These are phyloP conservation scores for Arthroderma uncinatum DNA, from an alignment of 2,329 filamentous ascomycete genomes.

Conservation along the genomic window DNA sequence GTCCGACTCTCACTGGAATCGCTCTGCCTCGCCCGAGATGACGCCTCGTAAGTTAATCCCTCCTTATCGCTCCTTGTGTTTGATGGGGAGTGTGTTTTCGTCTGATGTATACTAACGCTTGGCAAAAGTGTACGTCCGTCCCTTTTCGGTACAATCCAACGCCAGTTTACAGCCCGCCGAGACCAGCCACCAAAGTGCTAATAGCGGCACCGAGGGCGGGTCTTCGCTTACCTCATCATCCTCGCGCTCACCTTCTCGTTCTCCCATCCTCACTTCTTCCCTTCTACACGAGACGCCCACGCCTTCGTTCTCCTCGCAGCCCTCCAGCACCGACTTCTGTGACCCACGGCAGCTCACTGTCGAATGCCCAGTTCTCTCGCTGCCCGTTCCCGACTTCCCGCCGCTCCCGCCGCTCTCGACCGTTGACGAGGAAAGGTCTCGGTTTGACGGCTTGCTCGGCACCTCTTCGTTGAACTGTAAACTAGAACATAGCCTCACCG, in stretches of 20 bases:
- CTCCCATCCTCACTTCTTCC: slow-evolving; percentile 59
- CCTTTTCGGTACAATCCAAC: slow-evolving; percentile 49
- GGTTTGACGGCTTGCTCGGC: slow-evolving; percentile 26
- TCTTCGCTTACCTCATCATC: slow-evolving; percentile 60
- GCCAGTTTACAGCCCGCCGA: background rate
- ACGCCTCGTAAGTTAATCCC: slow-evolving; percentile 66
- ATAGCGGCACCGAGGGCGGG: slow-evolving; percentile 43
- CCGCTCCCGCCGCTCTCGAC: slow-evolving; percentile 46
- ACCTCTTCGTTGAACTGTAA: slow-evolving; percentile 16
- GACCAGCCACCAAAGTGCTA: slow-evolving; percentile 29
- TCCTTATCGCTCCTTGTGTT: slow-evolving; percentile 6
- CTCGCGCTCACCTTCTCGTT: slow-evolving; percentile 77
- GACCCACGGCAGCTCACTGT: slow-evolving; percentile 85
- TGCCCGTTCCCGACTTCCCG: slow-evolving; percentile 49
- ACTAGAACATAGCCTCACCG: background rate
- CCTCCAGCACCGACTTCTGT: slow-evolving; percentile 69
- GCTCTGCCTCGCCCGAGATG: slow-evolving; percentile 69
- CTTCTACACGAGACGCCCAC: slow-evolving; percentile 73
- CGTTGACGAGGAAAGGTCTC: slow-evolving; percentile 28
- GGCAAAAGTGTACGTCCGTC: slow-evolving; percentile 51
- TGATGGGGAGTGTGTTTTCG: background rate
- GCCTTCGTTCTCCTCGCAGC: slow-evolving; percentile 51
- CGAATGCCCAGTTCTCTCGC: slow-evolving; percentile 35
- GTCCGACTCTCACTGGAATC: slow-evolving; percentile 63
- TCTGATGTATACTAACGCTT: background rate